Conservation (phyloP, 2,329 filamentous ascomycete species). For the Podosphaera fusca region DNA sequence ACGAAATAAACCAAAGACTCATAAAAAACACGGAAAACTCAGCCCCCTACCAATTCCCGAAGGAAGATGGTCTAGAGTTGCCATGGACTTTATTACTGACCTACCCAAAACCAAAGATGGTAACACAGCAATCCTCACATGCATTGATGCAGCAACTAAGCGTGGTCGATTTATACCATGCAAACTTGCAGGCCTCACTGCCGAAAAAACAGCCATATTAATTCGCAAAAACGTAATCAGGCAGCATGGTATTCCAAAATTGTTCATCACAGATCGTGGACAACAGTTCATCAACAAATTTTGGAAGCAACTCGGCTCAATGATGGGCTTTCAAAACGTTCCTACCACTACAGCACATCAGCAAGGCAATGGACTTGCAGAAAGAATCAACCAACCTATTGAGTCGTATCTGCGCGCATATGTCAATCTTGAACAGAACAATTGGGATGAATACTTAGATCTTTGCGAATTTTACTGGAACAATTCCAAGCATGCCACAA, state of each 20-base stretch:
- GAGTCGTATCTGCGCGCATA: slow-evolving; percentile 3
- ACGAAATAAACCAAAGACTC: not conserved
- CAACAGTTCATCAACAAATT: not conserved
- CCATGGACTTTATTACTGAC: not conserved
- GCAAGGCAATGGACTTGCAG: not conserved
- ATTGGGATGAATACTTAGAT: slow-evolving; percentile 1
- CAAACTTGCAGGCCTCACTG: not conserved
- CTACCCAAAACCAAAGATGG: not conserved
- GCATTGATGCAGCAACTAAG: not conserved
- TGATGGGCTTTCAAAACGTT: not conserved
- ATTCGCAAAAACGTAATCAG: not conserved
- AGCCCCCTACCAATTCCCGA: not conserved
- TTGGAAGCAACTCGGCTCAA: not conserved
- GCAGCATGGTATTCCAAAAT: slow-evolving; percentile 1
- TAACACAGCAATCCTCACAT: not conserved
- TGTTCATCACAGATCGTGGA: not conserved
- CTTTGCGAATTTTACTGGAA: not conserved
- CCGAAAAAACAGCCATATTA: not conserved
- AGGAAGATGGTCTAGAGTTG: not conserved
- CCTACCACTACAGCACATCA: not conserved
- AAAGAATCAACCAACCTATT: slow-evolving; percentile 1
- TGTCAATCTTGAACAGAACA: slow-evolving; percentile 4
- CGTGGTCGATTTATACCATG: not conserved
- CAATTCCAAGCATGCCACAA: not conserved
- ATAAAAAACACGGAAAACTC: not conserved